Evolutionary conservation across 345 rosid genomes (phyloP).

Genomic region (Populus davidiana): DNA sequence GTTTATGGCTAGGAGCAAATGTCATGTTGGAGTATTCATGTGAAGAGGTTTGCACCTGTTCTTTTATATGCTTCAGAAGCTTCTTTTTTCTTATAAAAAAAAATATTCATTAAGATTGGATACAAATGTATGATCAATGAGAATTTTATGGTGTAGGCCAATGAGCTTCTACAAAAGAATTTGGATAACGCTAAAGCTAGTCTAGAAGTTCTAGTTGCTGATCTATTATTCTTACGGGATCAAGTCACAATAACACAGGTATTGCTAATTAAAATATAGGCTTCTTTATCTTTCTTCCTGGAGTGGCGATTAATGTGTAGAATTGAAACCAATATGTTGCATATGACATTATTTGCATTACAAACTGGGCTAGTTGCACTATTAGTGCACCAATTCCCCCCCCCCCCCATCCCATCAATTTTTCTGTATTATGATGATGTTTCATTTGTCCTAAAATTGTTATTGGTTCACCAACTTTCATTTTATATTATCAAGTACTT

Average conservation of each 20-base stretch:
- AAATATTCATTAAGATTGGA: conserved; percentile 12
- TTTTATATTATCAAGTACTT: too few relatives aligned
- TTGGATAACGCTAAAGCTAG: conserved; percentile 95
- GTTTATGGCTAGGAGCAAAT: conserved; percentile 94
- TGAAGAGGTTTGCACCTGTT: conserved; percentile 56
- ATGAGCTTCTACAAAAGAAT: conserved; percentile 70
- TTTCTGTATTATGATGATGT: too few relatives aligned
- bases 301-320: not conserved
- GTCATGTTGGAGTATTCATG: conserved; percentile 96
- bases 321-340: not conserved
- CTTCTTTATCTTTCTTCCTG: not conserved
- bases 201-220: conserved; percentile 79
- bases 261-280: not conserved
- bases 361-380: not conserved
- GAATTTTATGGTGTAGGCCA: conserved; percentile 50
- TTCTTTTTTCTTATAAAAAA: not conserved
- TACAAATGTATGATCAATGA: conserved; percentile 22
- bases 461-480: too few relatives aligned
- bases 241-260: conserved; percentile 97
- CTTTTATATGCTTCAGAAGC: conserved; percentile 3
- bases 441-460: too few relatives aligned
- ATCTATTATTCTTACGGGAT: conserved; percentile 89
- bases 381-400: too few relatives aligned
- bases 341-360: not conserved
- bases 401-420: too few relatives aligned